Conservation (phyloP, 108 stramenopile species). For the Fragilaria crotonensis region DNA sequence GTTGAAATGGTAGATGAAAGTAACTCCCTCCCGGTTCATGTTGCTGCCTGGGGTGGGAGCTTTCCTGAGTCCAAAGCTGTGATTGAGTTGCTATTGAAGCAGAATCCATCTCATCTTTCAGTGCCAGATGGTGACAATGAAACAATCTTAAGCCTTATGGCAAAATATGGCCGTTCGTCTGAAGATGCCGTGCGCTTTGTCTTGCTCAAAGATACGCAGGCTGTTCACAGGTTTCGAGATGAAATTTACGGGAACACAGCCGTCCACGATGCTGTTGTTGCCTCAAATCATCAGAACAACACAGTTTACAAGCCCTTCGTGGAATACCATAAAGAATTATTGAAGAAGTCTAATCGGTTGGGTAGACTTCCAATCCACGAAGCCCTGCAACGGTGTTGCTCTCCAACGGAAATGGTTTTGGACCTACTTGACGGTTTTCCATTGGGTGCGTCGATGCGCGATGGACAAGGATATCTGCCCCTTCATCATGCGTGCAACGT, state of each 20-base stretch:
- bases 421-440: not conserved
- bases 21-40: conserved; percentile 25
- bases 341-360: not conserved
- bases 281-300: not conserved
- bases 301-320: not conserved
- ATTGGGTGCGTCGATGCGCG: not conserved
- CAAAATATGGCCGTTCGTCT: conserved; percentile 3
- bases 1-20: conserved; percentile 14
- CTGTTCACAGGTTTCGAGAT: not conserved
- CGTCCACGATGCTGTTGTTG: not conserved
- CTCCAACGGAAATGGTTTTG: not conserved
- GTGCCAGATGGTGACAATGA: not conserved
- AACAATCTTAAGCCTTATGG: not conserved
- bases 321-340: not conserved
- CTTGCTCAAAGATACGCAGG: not conserved
- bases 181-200: not conserved
- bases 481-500: not conserved
- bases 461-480: not conserved
- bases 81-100: not conserved
- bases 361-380: not conserved
- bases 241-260: not conserved
- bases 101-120: not conserved
- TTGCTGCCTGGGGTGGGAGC: conserved; percentile 9
- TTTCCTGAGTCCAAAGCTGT: not conserved
- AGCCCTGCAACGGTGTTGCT: not conserved